Conservation (phyloP, 1,284 basidiomycete species). For the Peniophora sp. region DNA sequence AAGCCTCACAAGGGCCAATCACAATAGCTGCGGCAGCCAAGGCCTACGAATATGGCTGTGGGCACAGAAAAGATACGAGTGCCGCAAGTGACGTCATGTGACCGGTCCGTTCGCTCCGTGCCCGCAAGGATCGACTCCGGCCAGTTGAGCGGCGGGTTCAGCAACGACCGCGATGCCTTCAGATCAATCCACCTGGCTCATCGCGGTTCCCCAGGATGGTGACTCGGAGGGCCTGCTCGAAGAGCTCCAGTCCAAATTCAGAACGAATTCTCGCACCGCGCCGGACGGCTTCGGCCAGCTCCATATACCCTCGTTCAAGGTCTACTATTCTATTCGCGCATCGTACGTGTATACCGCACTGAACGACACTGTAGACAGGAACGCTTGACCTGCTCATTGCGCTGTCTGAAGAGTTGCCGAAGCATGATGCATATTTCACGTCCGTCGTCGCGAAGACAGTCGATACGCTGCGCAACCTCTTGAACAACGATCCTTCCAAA, state of each 20-base stretch:
- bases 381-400: conserved; percentile 88
- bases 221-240: conserved; percentile 63
- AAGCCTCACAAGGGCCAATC: too few species aligned
- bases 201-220: conserved; percentile 68
- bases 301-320: conserved; percentile 74
- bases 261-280: conserved; percentile 43
- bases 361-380: conserved; percentile 63
- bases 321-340: conserved; percentile 17
- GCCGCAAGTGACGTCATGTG: too few species aligned
- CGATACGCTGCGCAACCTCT: conserved; percentile 85
- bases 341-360: not conserved
- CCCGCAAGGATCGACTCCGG: not conserved
- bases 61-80: not conserved
- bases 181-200: conserved; percentile 80
- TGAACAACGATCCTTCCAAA: conserved; percentile 84
- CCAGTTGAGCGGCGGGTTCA: not conserved
- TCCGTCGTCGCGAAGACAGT: conserved; percentile 86
- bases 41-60: not conserved
- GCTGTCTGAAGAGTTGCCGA: conserved; percentile 89
- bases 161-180: conserved; percentile 54
- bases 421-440: conserved; percentile 87
- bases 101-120: too few species aligned
- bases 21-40: not conserved
- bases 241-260: conserved; percentile 52
- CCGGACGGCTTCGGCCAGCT: conserved; percentile 46